A percentile compares a stretch with the other conserved stretches of the same genome.
Conservation (phyloP, 495 filamentous ascomycete species). For the Lepraria neglecta region DNA sequence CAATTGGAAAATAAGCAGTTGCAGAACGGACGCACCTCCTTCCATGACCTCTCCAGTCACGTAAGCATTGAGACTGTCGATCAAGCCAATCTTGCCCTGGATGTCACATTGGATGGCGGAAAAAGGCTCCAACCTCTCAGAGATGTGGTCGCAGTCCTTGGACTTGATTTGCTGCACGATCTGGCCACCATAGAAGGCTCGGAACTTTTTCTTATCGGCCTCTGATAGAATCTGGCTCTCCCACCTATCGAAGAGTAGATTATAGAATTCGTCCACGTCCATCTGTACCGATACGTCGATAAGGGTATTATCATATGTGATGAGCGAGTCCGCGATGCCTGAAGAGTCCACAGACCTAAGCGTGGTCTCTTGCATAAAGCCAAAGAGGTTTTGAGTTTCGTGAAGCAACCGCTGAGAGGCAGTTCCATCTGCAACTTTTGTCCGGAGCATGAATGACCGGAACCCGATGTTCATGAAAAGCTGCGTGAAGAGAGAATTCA, state of each 20-base stretch:
- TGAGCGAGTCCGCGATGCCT: slow-evolving; percentile 65
- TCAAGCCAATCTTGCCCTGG: slow-evolving; percentile 76
- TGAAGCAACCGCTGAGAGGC: slow-evolving; percentile 61
- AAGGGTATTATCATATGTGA: slow-evolving; percentile 73
- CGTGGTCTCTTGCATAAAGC: slow-evolving; percentile 74
- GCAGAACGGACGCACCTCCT: slow-evolving; percentile 54
- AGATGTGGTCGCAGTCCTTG: slow-evolving; percentile 89
- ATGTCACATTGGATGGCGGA: slow-evolving; percentile 96
- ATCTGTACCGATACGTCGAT: slow-evolving; percentile 89
- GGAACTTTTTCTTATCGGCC: slow-evolving; percentile 66
- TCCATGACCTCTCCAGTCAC: slow-evolving; percentile 96
- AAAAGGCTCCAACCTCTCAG: slow-evolving; percentile 82
- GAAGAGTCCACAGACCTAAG: slow-evolving; percentile 65
- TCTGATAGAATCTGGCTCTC: slow-evolving; percentile 69
- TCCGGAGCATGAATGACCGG: slow-evolving; percentile 71
- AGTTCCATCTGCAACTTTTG: slow-evolving; percentile 48
- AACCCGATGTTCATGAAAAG: slow-evolving; percentile 95
- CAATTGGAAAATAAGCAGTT: slow-evolving; percentile 7
- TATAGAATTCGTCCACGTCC: slow-evolving; percentile 98
- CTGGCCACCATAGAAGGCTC: slow-evolving; percentile 84
- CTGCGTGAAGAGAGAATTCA: slow-evolving; percentile 92
- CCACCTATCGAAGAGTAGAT: slow-evolving; percentile 83
- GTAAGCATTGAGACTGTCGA: slow-evolving; percentile 87
- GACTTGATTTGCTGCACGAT: slow-evolving; percentile 92
- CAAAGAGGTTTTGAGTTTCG: slow-evolving; percentile 77